Evolutionary conservation across 306 rosid species (phyloP), one percentile per base, ranked within the genome.

Genomic region (Coriaria nepalensis): DNA sequence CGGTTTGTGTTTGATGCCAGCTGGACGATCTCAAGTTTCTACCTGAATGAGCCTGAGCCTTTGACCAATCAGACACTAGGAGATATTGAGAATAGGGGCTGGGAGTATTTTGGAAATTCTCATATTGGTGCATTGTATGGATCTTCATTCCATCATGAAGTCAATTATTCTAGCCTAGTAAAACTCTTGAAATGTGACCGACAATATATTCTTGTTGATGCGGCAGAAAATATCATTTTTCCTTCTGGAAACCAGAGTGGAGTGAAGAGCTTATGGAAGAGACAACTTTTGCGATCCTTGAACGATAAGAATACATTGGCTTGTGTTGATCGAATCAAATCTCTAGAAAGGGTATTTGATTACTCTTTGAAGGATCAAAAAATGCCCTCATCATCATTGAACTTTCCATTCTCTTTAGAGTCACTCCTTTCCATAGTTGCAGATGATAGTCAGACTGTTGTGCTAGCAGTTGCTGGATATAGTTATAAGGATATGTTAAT

Each of bases 401-500:
- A 79, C 52, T 71, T 79, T 71, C 84, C 83, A 8, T 84, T 84
- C 61, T 76, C 87, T 62, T 79, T 84, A 32, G 94, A 90, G 71
- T 66, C 84, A 45, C 87, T 90, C 11, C 60, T 84, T 43, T 68
- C 80, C 43, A 37, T 71, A 8, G 57, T 65, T 45, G 85, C 92
- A 50, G 92, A 84, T 64, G 63, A 67, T 52, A 84, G 53, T 56
- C 84, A 73, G 68, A 81, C 95, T 45, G 10, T 81, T 60, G 78
- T 84, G 47, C 72, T 90, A 13, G 70, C 95, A 4, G 74, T 81
- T 55, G 78, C 94, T 37, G 97, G 97, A 57, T 74, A 77, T 68
- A 90, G 93, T 60, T 90, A 90, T 59, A 84, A 81, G 78, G 97
- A 90, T 61, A 79, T 90, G 95, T 75, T 90, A 49, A 90, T 90